These are phyloP conservation scores for Trichophyton simii DNA, from an alignment of 2,329 filamentous ascomycete genomes.

Conservation along the genomic window DNA sequence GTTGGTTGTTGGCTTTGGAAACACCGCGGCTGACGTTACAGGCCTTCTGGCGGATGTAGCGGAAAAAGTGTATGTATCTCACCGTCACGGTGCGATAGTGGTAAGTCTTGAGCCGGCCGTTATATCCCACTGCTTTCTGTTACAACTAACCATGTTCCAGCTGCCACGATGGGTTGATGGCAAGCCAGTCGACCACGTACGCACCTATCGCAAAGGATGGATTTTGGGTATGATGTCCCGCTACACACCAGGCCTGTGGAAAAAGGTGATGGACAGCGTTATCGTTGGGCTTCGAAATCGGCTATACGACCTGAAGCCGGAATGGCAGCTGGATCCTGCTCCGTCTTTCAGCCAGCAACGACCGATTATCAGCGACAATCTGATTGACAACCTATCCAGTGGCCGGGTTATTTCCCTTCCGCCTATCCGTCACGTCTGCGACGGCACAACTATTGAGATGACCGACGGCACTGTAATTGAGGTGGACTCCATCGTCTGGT, in stretches of 20 bases:
- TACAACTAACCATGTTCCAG: background rate
- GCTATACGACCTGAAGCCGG: background rate
- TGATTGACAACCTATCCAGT: background rate
- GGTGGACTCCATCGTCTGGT: conserved; percentile 2
- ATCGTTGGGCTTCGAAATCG: background rate
- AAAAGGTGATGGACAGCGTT: background rate
- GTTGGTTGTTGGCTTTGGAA: background rate
- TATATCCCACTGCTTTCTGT: background rate
- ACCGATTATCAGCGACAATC: background rate
- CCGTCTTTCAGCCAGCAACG: background rate
- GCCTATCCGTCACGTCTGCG: background rate
- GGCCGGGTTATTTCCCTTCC: background rate
- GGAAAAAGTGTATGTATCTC: background rate
- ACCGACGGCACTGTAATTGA: background rate
- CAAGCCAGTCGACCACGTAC: background rate
- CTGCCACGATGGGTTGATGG: background rate
- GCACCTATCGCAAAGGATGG: conserved; percentile 2
- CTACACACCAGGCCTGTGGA: background rate
- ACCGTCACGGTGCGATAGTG: background rate
- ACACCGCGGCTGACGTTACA: background rate
- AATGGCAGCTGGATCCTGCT: background rate
- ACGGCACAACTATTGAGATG: background rate
- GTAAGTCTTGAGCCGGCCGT: background rate
- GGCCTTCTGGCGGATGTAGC: background rate
- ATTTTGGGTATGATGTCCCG: background rate